Evolutionary conservation across 2,329 filamentous ascomycete species (phyloP), one percentile per base, ranked within the genome.

Genomic region (Penicillium oxalicum): DNA sequence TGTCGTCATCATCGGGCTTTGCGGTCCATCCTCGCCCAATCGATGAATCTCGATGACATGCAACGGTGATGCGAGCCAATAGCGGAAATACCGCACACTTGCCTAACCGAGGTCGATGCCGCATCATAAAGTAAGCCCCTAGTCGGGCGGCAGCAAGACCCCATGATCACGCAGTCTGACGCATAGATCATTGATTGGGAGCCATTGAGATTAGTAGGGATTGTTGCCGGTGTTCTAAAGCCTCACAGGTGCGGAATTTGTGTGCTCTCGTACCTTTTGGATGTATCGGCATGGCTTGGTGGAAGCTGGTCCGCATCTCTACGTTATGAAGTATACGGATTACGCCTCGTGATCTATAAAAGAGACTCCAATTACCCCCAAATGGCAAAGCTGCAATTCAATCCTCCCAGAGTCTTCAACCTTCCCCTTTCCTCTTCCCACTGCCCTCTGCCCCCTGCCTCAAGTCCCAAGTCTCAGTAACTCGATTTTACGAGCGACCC

Each of bases 1-100:
- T 52, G 9, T 54, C 39, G 50, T 52, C 27, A 46, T 54, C 39
- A 13, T 55, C 45, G 47, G 47, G 34, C 50, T 53, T 50, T 52
- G 43, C 45, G 37, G 39, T 47, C 48, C 40, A 34, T 41, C 34
- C 39, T 11, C 5, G 40, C 41, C 47, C 26, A 50, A 32, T 48
- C 32, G 27, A 41, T 50, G 35, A 52, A 42, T 43, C 25, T 45
- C 35, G 47, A 48, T 28, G 39, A 26, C 25, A 48, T 13, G 42
- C 28, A 12, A 29, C 41, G 26, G 44, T 48, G 4, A 52, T 52
- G 35, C 8, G 35, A 41, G 45, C 52, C 32, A 52, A 54, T 52
- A 45, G 52, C 49, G 41, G 50, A 54, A 49, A 54, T 47, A 38
- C 46, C 44, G 44, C 37, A 49, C 6, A 37, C 34, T 37, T 37